phyloP scores from a whole-genome alignment of 768 basidiomycete genomes.

The Pisolithus tinctorius region DNA sequence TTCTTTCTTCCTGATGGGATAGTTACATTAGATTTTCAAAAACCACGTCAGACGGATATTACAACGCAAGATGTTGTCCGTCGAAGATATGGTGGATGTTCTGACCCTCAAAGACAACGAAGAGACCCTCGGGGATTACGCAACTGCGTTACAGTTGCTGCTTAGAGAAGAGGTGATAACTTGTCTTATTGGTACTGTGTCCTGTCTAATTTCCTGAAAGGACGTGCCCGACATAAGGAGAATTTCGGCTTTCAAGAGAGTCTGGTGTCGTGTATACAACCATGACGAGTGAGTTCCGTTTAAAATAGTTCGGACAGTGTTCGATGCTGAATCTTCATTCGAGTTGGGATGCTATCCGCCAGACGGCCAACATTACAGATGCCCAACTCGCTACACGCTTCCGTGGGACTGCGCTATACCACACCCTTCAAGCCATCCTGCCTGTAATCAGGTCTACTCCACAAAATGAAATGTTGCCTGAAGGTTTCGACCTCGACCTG shows the following conservation, averaged over 20 bases:
- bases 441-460: constrained; percentile 20
- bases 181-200: background rate
- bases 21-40: constrained; percentile 53
- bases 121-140: constrained; percentile 53
- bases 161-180: constrained; percentile 40
- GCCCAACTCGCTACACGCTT: constrained; percentile 68
- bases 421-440: constrained; percentile 49
- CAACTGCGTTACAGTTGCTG: constrained; percentile 62
- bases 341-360: constrained; percentile 75
- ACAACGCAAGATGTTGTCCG: constrained; percentile 63
- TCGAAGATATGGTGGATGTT: constrained; percentile 80
- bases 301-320: background rate
- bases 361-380: constrained; percentile 72
- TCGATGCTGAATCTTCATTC: background rate
- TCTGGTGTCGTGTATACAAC: constrained; percentile 85
- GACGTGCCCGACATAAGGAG: constrained; percentile 65
- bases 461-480: constrained; percentile 30
- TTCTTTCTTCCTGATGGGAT: background rate
- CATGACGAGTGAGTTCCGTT: constrained; percentile 73
- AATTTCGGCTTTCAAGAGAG: constrained; percentile 60
- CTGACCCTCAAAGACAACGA: constrained; percentile 80
- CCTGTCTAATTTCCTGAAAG: constrained; percentile 27
- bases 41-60: constrained; percentile 60
- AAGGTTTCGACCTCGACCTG: constrained; percentile 50
- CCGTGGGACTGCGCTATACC: constrained; percentile 66